phyloP scores from a whole-genome alignment of 768 basidiomycete genomes.

The Tubosaeta sp. region DNA sequence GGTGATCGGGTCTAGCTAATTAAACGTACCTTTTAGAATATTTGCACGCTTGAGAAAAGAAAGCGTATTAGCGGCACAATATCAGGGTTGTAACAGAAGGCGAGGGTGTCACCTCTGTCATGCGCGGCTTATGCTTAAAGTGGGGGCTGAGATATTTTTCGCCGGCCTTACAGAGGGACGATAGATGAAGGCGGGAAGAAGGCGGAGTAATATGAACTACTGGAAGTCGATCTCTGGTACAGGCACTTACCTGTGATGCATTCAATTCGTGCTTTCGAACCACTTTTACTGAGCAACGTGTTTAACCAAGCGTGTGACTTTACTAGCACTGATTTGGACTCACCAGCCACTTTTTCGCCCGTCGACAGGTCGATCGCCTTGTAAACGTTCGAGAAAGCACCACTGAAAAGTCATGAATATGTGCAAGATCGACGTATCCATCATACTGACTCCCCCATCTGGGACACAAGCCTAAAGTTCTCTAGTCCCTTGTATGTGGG shows the following conservation, averaged over 20 bases:
- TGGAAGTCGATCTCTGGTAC: conserved; percentile 16
- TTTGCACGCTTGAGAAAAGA: conserved; percentile 73
- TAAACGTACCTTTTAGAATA: conserved; percentile 77
- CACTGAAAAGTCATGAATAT: conserved; percentile 42
- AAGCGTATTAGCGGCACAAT: conserved; percentile 15
- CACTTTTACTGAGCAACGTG: conserved; percentile 66
- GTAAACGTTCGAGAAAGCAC: conserved; percentile 99
- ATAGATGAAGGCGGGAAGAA: conserved; percentile 11
- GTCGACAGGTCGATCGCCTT: conserved; percentile 76
- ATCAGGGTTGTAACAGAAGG: conserved; percentile 17
- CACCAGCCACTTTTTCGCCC: conserved; percentile 80
- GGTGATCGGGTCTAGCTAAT: neutral
- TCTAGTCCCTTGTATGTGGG: conserved; percentile 85
- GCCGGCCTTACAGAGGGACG: conserved; percentile 59
- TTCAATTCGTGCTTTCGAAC: conserved; percentile 93
- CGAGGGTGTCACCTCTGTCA: conserved; percentile 77
- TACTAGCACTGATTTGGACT: conserved; percentile 10
- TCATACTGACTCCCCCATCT: conserved; percentile 88
- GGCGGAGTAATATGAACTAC: conserved; percentile 25
- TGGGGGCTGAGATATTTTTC: conserved; percentile 90
- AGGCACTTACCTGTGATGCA: conserved; percentile 76
- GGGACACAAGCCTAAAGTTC: conserved; percentile 67
- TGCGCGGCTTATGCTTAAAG: conserved; percentile 97
- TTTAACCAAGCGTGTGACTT: conserved; percentile 4
- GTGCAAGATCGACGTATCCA: neutral